These are phyloP conservation scores for Staphylotrichum longicolle DNA, from an alignment of 495 filamentous ascomycete species.

Conservation along the genomic window DNA sequence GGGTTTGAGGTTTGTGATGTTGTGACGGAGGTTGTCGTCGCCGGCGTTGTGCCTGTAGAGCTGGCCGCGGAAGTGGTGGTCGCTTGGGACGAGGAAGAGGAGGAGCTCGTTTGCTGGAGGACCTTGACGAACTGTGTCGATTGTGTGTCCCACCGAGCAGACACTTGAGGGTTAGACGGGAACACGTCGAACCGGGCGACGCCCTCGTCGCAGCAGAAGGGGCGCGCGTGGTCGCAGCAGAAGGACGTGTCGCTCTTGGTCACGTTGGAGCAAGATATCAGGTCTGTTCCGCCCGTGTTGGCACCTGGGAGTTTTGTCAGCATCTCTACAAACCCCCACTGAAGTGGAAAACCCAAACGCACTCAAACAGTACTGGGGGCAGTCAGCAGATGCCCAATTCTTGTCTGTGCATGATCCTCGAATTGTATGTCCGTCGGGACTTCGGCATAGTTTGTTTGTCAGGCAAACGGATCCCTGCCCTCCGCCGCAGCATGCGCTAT, in stretches of 20 bases:
- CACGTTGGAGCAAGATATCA: constrained; percentile 3
- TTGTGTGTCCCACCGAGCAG: not conserved
- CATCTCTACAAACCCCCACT: not conserved
- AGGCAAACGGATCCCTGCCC: not conserved
- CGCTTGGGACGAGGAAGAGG: too few species aligned
- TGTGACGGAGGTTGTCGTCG: too few species aligned
- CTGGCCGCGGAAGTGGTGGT: too few species aligned
- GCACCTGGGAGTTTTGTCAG: not conserved
- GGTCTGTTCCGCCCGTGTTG: not conserved
- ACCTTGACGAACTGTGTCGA: not conserved
- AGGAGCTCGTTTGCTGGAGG: too few species aligned
- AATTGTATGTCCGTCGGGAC: not conserved
- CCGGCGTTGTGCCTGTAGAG: too few species aligned
- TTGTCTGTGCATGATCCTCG: constrained; percentile 7
- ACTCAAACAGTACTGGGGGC: not conserved
- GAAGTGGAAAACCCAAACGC: not conserved
- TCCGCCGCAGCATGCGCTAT: constrained; percentile 4
- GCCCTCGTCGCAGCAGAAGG: not conserved
- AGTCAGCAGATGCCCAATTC: not conserved
- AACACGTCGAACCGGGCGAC: not conserved
- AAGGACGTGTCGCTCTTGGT: not conserved
- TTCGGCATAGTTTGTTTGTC: constrained; percentile 3
- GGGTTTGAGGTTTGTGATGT: too few species aligned
- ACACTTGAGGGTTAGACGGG: not conserved
- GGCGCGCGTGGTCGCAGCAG: not conserved